A percentile compares a stretch with the other conserved stretches of the same genome.
phyloP scores from a whole-genome alignment of 2,329 filamentous ascomycete species.

The Ampelomyces quisqualis region DNA sequence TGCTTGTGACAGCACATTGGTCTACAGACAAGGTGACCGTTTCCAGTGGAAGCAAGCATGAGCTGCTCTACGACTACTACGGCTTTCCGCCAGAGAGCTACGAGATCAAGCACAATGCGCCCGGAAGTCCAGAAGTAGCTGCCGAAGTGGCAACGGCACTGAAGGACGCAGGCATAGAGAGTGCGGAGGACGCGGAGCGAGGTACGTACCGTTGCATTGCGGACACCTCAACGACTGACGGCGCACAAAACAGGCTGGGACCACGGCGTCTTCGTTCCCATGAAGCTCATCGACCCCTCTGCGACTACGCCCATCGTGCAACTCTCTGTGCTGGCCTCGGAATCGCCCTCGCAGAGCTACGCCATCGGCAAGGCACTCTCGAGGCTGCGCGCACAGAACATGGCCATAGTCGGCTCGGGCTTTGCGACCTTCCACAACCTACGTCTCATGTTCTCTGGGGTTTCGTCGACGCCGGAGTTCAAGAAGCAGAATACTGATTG shows the following conservation, averaged over 20 bases:
- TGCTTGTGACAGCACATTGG: conserved; percentile 63
- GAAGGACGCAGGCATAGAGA: conserved; percentile 49
- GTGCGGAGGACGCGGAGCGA: conserved; percentile 33
- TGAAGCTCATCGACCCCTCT: conserved; percentile 56
- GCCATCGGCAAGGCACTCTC: conserved; percentile 57
- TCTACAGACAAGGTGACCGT: conserved; percentile 53
- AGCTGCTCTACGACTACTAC: conserved; percentile 60
- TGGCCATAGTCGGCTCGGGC: conserved; percentile 62
- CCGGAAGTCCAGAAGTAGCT: conserved; percentile 58
- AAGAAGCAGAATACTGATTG: conserved; percentile 44
- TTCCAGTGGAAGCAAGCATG: conserved; percentile 51
- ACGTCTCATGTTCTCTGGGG: conserved; percentile 47
- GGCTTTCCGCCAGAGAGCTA: conserved; percentile 61
- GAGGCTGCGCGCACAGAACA: conserved; percentile 53
- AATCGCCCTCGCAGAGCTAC: conserved; percentile 53
- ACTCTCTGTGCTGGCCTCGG: conserved; percentile 56
- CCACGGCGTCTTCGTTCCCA: conserved; percentile 62
- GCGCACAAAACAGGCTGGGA: conserved; percentile 53
- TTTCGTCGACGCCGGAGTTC: conserved; percentile 30
- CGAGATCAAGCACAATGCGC: conserved; percentile 57
- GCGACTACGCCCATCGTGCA: conserved; percentile 60
- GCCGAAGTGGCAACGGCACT: conserved; percentile 51
- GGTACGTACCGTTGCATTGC: conserved; percentile 22
- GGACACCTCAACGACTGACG: background rate
- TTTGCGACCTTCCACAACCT: conserved; percentile 62